Evolutionary conservation across 2,329 filamentous ascomycete species (phyloP).

Genomic region (Fusarium nisikadoi): DNA sequence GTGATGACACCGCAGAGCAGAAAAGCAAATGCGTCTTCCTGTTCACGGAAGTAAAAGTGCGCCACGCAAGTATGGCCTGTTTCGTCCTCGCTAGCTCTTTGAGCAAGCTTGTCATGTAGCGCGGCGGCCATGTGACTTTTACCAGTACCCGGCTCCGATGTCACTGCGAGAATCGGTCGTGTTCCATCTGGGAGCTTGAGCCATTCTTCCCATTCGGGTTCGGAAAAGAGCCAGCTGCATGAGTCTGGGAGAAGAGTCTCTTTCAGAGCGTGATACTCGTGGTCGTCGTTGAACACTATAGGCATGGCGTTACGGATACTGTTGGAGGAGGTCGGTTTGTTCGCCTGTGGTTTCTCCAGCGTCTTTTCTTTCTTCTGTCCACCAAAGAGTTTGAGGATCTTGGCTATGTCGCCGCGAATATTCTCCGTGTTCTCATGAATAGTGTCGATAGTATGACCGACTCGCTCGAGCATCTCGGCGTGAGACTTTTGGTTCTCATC

Average conservation of each 20-base stretch:
- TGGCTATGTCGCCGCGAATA: slow-evolving; percentile 44
- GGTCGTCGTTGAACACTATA: slow-evolving; percentile 33
- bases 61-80: slow-evolving; percentile 37
- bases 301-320: slow-evolving; percentile 41
- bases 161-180: slow-evolving; percentile 43
- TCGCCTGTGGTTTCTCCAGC: slow-evolving; percentile 23
- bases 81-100: slow-evolving; percentile 23
- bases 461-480: slow-evolving; percentile 40
- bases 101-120: slow-evolving; percentile 33
- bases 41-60: slow-evolving; percentile 53
- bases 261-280: slow-evolving; percentile 44
- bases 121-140: slow-evolving; percentile 48
- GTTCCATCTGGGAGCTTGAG: not conserved
- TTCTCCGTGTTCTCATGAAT: slow-evolving; percentile 45
- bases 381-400: slow-evolving; percentile 41
- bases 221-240: slow-evolving; percentile 46
- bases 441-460: slow-evolving; percentile 40
- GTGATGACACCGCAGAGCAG: slow-evolving; percentile 44
- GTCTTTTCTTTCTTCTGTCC: slow-evolving; percentile 35
- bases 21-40: slow-evolving; percentile 37
- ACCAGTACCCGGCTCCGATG: slow-evolving; percentile 46
- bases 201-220: slow-evolving; percentile 46
- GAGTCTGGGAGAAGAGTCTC: slow-evolving; percentile 47
- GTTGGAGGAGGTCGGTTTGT: slow-evolving; percentile 39
- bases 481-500: slow-evolving; percentile 43